Evolutionary conservation across 2,329 filamentous ascomycete species (phyloP), one percentile per base, ranked within the genome.

Genomic region (Huntiella bhutanensis): DNA sequence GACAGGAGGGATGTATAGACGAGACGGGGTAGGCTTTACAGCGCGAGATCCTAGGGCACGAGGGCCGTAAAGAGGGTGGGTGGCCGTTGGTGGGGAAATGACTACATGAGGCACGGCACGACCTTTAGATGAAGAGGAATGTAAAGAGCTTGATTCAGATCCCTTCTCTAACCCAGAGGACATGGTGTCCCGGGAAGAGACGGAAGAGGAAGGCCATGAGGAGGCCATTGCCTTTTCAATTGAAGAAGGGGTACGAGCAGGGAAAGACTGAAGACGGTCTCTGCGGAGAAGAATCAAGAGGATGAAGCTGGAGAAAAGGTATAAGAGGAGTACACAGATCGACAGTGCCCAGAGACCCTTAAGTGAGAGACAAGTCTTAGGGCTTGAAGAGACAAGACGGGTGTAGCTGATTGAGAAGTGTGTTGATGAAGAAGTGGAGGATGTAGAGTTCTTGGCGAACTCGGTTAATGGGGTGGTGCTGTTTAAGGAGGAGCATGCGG

Each of bases 271-370:
- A 7, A 43, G 19, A 11, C 33, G 48, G 12, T 28, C 13, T 37
- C 72, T 69, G 52, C 72, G 69, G 73, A 77, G 82, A 35, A 84
- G 64, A 53, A 75, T 74, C 47, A 66, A 60, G 28, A 68, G 70
- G 40, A 72, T 67, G 43, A 79, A 60, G 40, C 68, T 63, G 2
- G 75, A 79, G 50, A 82, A 69, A 51, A 73, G 69, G 55, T 82
- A 83, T 33, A 84, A 63, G 38, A 82, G 71, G 59, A 77, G 85
- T 43, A 92, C 70, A 4, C 77, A 77, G 60, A 94, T 87, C 59
- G 76, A 74, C 50, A 94, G 62, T 1, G 85, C 86, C 87, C 86
- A 94, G 53, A 91, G 74, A 12, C 81, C 75, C 69, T 93, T 92
- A 60, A 86, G 77, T 66, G 91, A 77, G 56, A 78, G 76, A 65